A percentile compares a stretch with the other conserved stretches of the same genome.
Evolutionary conservation across 164 flowering plant genomes (phyloP).

Genomic region (Vitis cinerea): DNA sequence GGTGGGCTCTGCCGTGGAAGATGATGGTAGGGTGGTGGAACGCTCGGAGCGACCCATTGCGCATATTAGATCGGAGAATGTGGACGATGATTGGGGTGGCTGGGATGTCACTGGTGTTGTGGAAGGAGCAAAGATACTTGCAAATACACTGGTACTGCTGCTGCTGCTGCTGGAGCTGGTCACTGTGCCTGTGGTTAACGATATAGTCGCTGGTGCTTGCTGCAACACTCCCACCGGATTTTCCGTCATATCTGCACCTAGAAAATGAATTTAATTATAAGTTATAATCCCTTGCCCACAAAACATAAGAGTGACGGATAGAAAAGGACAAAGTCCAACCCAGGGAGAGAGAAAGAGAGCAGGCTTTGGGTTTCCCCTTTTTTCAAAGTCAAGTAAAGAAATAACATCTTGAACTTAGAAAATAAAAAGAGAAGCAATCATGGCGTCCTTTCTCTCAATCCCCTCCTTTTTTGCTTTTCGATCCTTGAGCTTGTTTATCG

Average conservation of each 20-base stretch:
- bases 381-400: background rate
- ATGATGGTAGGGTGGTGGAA: slow-evolving; percentile 13
- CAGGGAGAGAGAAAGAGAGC: background rate
- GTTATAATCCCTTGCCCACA: too few relatives aligned
- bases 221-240: slow-evolving; percentile 21
- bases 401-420: background rate
- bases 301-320: background rate
- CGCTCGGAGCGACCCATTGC: slow-evolving; percentile 26
- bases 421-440: slow-evolving; percentile 36
- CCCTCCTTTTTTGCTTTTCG: slow-evolving; percentile 18
- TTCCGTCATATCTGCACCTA: slow-evolving; percentile 36
- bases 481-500: slow-evolving; percentile 14
- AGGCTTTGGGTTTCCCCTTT: background rate
- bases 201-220: slow-evolving; percentile 11
- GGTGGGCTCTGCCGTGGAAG: slow-evolving; percentile 29
- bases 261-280: background rate
- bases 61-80: slow-evolving; percentile 30
- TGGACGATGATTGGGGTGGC: slow-evolving; percentile 23
- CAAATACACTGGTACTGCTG: slow-evolving; percentile 40
- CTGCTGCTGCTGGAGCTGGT: slow-evolving; percentile 14
- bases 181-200: slow-evolving; percentile 15
- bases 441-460: slow-evolving; percentile 29
- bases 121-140: slow-evolving; percentile 50
- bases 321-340: background rate
- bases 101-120: slow-evolving; percentile 19